Conservation (phyloP, 2,329 filamentous ascomycete genomes). For the Fusarium sp. region DNA sequence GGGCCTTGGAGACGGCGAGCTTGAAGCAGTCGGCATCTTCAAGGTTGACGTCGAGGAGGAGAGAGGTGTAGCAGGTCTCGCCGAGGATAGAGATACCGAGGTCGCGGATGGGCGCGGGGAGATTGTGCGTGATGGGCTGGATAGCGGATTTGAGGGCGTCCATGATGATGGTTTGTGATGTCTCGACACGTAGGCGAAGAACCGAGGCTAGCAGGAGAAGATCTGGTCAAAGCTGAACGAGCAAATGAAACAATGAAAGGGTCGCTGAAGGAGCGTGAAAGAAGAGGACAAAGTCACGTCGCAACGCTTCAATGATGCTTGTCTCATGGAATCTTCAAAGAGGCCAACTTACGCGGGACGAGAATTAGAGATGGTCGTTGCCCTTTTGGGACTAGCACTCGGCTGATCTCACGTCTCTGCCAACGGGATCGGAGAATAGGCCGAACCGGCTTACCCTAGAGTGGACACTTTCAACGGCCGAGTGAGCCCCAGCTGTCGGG, state of each 20-base stretch:
- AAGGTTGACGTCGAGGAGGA: slow-evolving; percentile 88
- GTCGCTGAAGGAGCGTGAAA: slow-evolving; percentile 36
- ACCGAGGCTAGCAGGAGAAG: neutral
- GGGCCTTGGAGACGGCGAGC: slow-evolving; percentile 90
- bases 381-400: slow-evolving; percentile 21
- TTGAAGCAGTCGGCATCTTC: slow-evolving; percentile 86
- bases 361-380: slow-evolving; percentile 23
- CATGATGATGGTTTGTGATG: slow-evolving; percentile 61
- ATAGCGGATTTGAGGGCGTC: slow-evolving; percentile 74
- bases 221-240: slow-evolving; percentile 4
- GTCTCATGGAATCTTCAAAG: slow-evolving; percentile 28
- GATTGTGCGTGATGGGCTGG: slow-evolving; percentile 79
- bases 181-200: neutral
- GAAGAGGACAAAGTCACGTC: slow-evolving; percentile 35
- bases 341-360: slow-evolving; percentile 43
- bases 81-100: slow-evolving; percentile 86
- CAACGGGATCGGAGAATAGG: neutral
- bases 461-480: neutral
- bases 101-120: slow-evolving; percentile 82
- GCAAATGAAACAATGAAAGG: slow-evolving; percentile 6
- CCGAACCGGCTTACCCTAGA: slow-evolving; percentile 29
- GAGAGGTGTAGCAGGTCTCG: slow-evolving; percentile 84
- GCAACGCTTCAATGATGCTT: slow-evolving; percentile 24
- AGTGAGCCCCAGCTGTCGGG: neutral
- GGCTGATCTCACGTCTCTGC: slow-evolving; percentile 20